A percentile compares a stretch with the other conserved stretches of the same genome.
Conservation (phyloP, 2,329 filamentous ascomycete species). For the Aphanoascus verrucosus region DNA sequence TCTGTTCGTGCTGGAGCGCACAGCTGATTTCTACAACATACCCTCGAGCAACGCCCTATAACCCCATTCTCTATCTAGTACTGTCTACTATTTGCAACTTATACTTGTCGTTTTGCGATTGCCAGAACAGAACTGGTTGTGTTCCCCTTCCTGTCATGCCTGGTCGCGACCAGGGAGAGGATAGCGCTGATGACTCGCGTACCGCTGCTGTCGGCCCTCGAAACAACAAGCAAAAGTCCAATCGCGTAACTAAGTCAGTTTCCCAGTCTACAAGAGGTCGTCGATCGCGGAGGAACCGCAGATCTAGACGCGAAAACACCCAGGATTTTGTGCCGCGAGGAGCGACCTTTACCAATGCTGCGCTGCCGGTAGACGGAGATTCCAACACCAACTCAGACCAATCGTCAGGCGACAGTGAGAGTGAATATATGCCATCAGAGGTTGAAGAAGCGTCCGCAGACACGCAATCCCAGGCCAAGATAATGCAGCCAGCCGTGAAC, state of each 20-base stretch:
- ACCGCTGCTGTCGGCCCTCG: constrained; percentile 37
- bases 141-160: constrained; percentile 15
- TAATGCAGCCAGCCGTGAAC: constrained; percentile 26
- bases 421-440: constrained; percentile 7
- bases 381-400: constrained; percentile 16
- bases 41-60: too few species aligned
- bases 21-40: too few species aligned
- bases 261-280: constrained; percentile 21
- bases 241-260: constrained; percentile 18
- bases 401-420: constrained; percentile 13
- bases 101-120: background rate
- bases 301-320: constrained; percentile 20
- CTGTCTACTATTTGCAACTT: background rate
- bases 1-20: too few species aligned
- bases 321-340: constrained; percentile 32
- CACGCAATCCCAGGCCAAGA: constrained; percentile 8
- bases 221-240: constrained; percentile 18
- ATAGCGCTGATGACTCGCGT: constrained; percentile 34
- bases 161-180: constrained; percentile 17
- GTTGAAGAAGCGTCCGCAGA: constrained; percentile 1
- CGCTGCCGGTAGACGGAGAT: constrained; percentile 19
- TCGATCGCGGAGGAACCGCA: constrained; percentile 21
- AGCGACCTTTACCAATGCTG: constrained; percentile 26
- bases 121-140: constrained; percentile 11
- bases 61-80: too few species aligned